Base-by-base conservation (phyloP, 176 grass and related monocot species). In the Tuctoria greenei region DNA sequence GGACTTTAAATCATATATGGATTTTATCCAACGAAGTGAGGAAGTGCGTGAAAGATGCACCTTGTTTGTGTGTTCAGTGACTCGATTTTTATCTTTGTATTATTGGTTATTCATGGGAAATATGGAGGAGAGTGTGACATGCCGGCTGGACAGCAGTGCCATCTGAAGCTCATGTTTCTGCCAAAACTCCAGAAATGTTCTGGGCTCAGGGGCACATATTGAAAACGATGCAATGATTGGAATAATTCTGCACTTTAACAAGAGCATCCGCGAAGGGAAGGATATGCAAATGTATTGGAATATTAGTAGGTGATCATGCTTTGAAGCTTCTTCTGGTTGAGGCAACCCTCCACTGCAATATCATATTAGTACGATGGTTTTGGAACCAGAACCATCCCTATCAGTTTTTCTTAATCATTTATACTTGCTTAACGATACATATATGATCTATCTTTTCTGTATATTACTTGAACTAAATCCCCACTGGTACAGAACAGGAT, bases 401-500 rank as follows among this genome's bases (percentile, higher is more conserved):
- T 52, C 23, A 15, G 10, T 61, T 46, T 15, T 61, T 62, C 15
- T 41, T 65, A 39, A 70, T 58, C 18, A 68, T 7, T 51, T 69
- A 35, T 75, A 67, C 43, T 72, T 75, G 27, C 55, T 9, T 76
- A 46, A 17, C 75, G 54, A 47, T 60, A 54, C 70, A 28, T 79
- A 34, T 79, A 51, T 39, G 7, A 57, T 79, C 66, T 41, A 57
- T 64, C 44, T 67, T 76, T 76, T 68, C 13, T 25, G 35, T 34
- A 28, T 80, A 71, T 28, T 64, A 25, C 46, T 80, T 82, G 52
- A 73, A 45, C 38, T 79, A 41, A 83, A 75, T 75, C 40, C 55
- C 59, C 16, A 52, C 67, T 50, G 6, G 57, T 90, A 70, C 88
- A 83, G 64, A 79, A 27, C 58, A 63, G 28, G 21, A 81, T 55